These are phyloP conservation scores for Chytriomyces confervae DNA, from an alignment of 192 early-diverging fungal genomes.

Conservation along the genomic window DNA sequence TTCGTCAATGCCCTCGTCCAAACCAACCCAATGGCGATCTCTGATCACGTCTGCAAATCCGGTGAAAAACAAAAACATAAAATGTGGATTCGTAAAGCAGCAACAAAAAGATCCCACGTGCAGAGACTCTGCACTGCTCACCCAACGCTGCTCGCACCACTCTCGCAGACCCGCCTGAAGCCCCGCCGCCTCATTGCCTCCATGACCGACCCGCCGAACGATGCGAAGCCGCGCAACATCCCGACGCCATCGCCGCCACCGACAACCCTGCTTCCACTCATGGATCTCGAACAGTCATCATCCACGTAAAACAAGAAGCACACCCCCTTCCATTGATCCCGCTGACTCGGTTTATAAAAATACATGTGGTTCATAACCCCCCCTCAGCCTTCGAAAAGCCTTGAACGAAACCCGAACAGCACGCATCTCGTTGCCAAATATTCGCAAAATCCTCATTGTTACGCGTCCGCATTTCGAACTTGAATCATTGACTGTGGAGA, in stretches of 20 bases:
- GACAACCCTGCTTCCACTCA: neutral
- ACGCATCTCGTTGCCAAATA: conserved; percentile 14
- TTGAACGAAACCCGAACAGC: conserved; percentile 13
- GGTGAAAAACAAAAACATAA: too few relatives aligned
- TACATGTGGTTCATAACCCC: neutral
- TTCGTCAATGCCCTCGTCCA: too few relatives aligned
- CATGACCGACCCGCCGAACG: neutral
- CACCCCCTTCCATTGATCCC: neutral
- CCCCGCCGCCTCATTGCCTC: neutral
- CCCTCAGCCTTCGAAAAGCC: conserved; percentile 8
- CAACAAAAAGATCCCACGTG: neutral
- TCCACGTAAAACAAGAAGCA: neutral
- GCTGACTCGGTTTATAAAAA: neutral
- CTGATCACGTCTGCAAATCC: too few relatives aligned
- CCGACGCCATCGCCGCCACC: neutral
- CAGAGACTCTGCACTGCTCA: neutral
- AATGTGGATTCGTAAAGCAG: too few relatives aligned
- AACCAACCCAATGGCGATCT: too few relatives aligned
- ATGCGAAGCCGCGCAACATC: neutral
- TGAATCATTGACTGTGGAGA: conserved; percentile 8
- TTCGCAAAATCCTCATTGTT: conserved; percentile 10
- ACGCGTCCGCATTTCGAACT: conserved; percentile 22
- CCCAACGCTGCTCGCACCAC: neutral
- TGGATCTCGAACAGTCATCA: neutral
- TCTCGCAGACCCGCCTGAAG: neutral